Evolutionary conservation across 2,329 filamentous ascomycete genomes (phyloP), one percentile per base, ranked within the genome.

Genomic region (Ceratocystiopsis sp.): DNA sequence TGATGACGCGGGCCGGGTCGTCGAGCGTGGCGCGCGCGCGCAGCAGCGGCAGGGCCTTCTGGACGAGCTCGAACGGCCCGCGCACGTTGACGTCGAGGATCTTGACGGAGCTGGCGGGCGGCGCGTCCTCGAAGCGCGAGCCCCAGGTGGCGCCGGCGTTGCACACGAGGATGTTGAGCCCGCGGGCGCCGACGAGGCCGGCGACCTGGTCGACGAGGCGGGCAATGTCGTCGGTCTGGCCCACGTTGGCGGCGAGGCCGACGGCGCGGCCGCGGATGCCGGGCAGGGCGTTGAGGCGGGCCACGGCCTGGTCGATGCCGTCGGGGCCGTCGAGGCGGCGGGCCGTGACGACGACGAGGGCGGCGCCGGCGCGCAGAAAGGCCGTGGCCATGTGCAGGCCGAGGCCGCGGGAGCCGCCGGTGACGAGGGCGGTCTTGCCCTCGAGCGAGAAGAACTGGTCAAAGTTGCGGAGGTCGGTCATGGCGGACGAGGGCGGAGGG

Each of bases 101-200:
- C 56, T 79, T 80, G 47, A 67, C 63, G 51, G 78, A 82, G 64
- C 71, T 49, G 59, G 62, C 55, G 69, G 75, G 35, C 66, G 75
- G 57, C 70, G 75, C 47, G 65, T 71, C 57, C 48, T 82, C 78
- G 50, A 83, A 82, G 21, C 64, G 62, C 45, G 69, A 71, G 4
- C 79, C 78, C 79, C 78, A 84, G 3, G 75, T 78, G 2, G 79
- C 78, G 6, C 79, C 35, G 0, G 79, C 79, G 54, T 84, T 84
- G 11, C 78, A 78, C 48, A 84, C 75, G 38, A 84, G 58, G 39
- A 84, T 79, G 53, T 81, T 73, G 29, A 84, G 50, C 5, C 56
- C 69, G 52, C 73, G 48, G 64, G 50, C 73, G 63, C 38, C 75
- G 70, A 51, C 74, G 63, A 61, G 73, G 68, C 48, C 48, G 56